Evolutionary conservation across 768 basidiomycete genomes (phyloP).

Genomic region (Thelephora ganbajun): DNA sequence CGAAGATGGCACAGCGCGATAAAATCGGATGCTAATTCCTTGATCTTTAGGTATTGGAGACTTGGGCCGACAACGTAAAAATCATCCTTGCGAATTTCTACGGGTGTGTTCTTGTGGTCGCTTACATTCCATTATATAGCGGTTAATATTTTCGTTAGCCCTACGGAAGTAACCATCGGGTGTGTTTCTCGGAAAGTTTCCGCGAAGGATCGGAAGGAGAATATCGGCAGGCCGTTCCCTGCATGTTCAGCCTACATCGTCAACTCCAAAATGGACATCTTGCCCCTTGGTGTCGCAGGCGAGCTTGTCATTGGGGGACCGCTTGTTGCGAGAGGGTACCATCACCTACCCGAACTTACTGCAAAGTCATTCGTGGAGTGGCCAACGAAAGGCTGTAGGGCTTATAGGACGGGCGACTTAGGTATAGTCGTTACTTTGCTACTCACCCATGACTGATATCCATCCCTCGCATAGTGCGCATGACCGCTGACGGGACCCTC

Average conservation of each 20-base stretch:
- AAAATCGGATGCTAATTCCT: not conserved
- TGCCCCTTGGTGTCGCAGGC: slow-evolving; percentile 29
- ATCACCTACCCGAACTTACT: slow-evolving; percentile 29
- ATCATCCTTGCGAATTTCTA: slow-evolving; percentile 36
- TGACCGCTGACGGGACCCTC: slow-evolving; percentile 33
- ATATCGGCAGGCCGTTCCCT: slow-evolving; percentile 29
- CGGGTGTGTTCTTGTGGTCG: slow-evolving; percentile 16
- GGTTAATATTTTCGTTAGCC: slow-evolving; percentile 11
- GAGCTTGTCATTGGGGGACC: slow-evolving; percentile 38
- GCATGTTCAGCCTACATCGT: slow-evolving; percentile 25
- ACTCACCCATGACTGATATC: too few relatives aligned
- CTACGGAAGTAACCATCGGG: slow-evolving; percentile 39
- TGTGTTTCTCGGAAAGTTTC: slow-evolving; percentile 33
- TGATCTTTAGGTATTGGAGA: slow-evolving; percentile 23
- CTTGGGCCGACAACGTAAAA: slow-evolving; percentile 31
- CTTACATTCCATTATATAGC: not conserved
- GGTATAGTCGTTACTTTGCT: too few relatives aligned
- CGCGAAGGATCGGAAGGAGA: slow-evolving; percentile 23
- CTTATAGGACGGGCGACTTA: slow-evolving; percentile 37
- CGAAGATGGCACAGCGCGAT: not conserved
- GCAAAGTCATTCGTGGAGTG: slow-evolving; percentile 31
- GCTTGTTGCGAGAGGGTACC: slow-evolving; percentile 36
- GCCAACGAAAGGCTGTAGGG: slow-evolving; percentile 23
- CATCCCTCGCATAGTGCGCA: slow-evolving; percentile 17
- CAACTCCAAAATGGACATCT: slow-evolving; percentile 25